Evolutionary conservation across 805 yeast genomes (phyloP).

Genomic region (Barnettozyma vustinii): DNA sequence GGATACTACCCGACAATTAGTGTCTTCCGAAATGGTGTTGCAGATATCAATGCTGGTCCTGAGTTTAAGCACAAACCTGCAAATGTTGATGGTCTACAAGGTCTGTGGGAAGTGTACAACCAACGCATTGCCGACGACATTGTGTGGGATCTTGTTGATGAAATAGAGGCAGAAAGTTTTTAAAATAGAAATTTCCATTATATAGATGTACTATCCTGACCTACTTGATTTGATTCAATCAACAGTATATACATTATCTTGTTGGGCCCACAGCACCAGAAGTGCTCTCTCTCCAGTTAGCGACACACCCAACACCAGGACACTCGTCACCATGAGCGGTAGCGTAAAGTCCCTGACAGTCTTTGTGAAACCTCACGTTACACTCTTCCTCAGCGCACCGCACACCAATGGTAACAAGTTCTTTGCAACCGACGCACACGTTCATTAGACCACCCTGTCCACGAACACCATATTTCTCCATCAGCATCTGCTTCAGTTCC

Average conservation of each 20-base stretch:
- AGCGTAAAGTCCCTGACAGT: conserved; percentile 39
- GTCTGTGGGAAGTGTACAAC: conserved; percentile 55
- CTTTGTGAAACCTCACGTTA: conserved; percentile 39
- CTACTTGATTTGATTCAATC: too few relatives aligned
- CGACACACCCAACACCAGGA: conserved; percentile 27
- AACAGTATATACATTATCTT: not conserved
- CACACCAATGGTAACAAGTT: conserved; percentile 48
- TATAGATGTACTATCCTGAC: not conserved
- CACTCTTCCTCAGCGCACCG: conserved; percentile 34
- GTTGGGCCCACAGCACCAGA: conserved; percentile 17
- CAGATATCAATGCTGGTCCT: conserved; percentile 64
- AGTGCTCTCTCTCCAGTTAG: conserved; percentile 12
- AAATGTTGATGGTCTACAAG: conserved; percentile 34
- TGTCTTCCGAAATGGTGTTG: conserved; percentile 74
- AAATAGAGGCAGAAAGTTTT: conserved; percentile 58
- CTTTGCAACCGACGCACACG: conserved; percentile 46
- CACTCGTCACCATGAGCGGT: conserved; percentile 30
- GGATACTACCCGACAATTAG: conserved; percentile 93
- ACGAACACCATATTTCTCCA: conserved; percentile 36
- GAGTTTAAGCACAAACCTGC: conserved; percentile 45
- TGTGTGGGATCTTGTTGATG: conserved; percentile 80
- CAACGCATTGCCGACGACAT: conserved; percentile 76
- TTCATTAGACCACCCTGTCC: conserved; percentile 32
- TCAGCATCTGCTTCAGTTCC: conserved; percentile 42
- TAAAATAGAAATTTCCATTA: conserved; percentile 19